phyloP scores from a whole-genome alignment of 805 yeast species.

The Suhomyces pyralidae region DNA sequence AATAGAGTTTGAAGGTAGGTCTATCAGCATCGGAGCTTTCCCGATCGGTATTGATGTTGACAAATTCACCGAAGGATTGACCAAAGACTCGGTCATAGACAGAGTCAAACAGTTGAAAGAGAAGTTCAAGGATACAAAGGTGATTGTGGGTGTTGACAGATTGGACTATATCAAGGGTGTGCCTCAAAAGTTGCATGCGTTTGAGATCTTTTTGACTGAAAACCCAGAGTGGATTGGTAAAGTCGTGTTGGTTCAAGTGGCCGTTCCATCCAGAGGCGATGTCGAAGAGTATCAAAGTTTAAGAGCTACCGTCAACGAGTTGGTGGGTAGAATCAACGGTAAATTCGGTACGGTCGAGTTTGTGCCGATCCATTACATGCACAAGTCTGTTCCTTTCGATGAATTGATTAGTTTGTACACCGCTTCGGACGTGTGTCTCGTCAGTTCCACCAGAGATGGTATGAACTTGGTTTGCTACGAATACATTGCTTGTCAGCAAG shows the following conservation, averaged over 20 bases:
- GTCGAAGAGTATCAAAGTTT: conserved; percentile 96
- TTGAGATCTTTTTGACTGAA: conserved; percentile 85
- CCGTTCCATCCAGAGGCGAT: conserved; percentile 96
- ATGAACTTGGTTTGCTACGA: conserved; percentile 97
- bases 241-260: conserved; percentile 92
- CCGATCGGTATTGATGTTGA: conserved; percentile 99
- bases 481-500: conserved; percentile 92
- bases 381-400: conserved; percentile 84
- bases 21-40: conserved; percentile 89
- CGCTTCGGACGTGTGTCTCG: conserved; percentile 85
- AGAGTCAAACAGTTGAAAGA: conserved; percentile 61
- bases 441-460: conserved; percentile 94
- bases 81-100: conserved; percentile 55
- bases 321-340: conserved; percentile 96
- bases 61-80: conserved; percentile 77
- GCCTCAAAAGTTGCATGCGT: conserved; percentile 94
- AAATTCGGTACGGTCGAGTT: conserved; percentile 95
- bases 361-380: conserved; percentile 96
- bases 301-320: conserved; percentile 90
- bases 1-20: conserved; percentile 69
- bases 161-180: conserved; percentile 97
- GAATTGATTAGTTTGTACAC: conserved; percentile 88
- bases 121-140: conserved; percentile 72
- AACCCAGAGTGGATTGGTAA: conserved; percentile 99
- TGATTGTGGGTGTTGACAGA: conserved; percentile 95